phyloP scores from a whole-genome alignment of 2,329 filamentous ascomycete species.

The Penicillium verrucosum region DNA sequence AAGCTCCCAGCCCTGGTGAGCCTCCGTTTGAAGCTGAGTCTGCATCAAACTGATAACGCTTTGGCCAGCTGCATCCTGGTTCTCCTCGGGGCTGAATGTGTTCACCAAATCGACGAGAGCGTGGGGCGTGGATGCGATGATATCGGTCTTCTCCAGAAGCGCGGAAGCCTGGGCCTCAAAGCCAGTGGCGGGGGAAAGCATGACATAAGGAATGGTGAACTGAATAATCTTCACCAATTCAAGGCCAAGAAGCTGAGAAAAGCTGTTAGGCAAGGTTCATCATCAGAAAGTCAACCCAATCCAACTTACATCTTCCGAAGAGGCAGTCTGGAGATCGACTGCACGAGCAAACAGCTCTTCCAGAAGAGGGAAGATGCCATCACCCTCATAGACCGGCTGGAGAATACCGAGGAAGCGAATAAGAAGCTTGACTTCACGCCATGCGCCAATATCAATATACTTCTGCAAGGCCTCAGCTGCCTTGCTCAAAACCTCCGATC shows the following conservation, averaged over 20 bases:
- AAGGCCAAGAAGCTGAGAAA: constrained; percentile 57
- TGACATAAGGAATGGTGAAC: constrained; percentile 85
- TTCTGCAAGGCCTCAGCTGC: constrained; percentile 62
- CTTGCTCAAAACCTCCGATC: constrained; percentile 65
- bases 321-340: constrained; percentile 89
- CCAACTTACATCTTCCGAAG: constrained; percentile 78
- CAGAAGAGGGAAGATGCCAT: constrained; percentile 79
- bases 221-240: constrained; percentile 97
- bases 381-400: constrained; percentile 73
- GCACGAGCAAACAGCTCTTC: constrained; percentile 88
- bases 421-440: constrained; percentile 87
- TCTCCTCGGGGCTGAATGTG: constrained; percentile 65
- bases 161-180: constrained; percentile 71
- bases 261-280: constrained; percentile 13
- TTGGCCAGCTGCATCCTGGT: constrained; percentile 60
- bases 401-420: constrained; percentile 87
- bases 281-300: background rate
- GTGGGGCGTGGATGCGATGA: constrained; percentile 86
- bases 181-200: constrained; percentile 68
- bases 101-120: constrained; percentile 81
- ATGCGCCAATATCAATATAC: constrained; percentile 69
- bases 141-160: constrained; percentile 88
- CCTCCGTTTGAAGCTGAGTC: constrained; percentile 77
- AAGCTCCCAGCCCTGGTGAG: constrained; percentile 70
- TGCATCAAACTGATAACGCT: constrained; percentile 81